phyloP scores from a whole-genome alignment of 768 basidiomycete genomes.

The Dioszegia hungarica region DNA sequence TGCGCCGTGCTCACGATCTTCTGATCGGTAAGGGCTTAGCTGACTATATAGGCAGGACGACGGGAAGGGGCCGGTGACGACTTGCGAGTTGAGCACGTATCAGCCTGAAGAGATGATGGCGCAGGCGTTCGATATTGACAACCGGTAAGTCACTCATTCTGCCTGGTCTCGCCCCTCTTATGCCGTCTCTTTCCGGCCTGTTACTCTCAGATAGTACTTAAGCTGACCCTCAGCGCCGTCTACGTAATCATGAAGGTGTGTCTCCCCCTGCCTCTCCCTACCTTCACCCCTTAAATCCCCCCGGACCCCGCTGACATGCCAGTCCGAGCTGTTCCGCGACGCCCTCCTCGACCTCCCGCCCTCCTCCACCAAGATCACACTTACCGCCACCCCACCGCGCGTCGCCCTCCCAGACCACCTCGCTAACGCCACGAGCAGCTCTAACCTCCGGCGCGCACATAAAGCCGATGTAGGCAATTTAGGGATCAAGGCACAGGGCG shows the following conservation, averaged over 20 bases:
- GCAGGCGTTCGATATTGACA: constrained; percentile 67
- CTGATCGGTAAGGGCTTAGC: background rate
- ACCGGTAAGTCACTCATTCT: constrained; percentile 53
- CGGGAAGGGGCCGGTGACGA: constrained; percentile 41
- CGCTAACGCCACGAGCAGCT: constrained; percentile 18
- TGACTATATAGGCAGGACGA: constrained; percentile 43
- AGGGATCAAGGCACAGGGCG: constrained; percentile 72
- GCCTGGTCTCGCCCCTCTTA: too few relatives aligned
- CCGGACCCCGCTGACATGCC: background rate
- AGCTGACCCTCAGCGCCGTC: constrained; percentile 55
- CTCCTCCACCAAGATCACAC: constrained; percentile 75
- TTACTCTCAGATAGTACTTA: too few relatives aligned
- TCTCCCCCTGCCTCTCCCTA: background rate
- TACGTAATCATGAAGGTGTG: constrained; percentile 79
- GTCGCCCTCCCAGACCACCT: constrained; percentile 1
- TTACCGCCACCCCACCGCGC: constrained; percentile 66
- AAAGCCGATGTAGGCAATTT: constrained; percentile 59
- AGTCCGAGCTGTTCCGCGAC: constrained; percentile 90
- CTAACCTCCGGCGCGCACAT: constrained; percentile 25
- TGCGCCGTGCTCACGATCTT: background rate
- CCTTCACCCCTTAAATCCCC: background rate
- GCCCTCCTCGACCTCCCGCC: constrained; percentile 87
- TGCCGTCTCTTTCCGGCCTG: too few relatives aligned
- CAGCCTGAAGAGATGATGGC: constrained; percentile 77
- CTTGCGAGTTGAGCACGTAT: constrained; percentile 56